phyloP scores from a whole-genome alignment of 495 filamentous ascomycete genomes.

The Neurospora sp. region DNA sequence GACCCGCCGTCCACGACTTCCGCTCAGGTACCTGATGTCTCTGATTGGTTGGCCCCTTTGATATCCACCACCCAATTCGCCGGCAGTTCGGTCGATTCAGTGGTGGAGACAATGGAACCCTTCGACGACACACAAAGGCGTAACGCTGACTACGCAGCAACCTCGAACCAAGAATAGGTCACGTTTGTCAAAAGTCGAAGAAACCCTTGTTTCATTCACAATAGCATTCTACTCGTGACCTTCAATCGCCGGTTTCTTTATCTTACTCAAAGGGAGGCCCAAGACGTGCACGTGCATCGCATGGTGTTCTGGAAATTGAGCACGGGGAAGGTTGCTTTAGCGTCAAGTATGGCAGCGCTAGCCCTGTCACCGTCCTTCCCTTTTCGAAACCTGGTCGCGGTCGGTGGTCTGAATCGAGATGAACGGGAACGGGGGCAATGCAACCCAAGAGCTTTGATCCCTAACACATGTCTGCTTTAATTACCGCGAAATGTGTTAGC shows the following conservation, averaged over 20 bases:
- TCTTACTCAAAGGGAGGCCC: background rate
- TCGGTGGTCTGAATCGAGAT: background rate
- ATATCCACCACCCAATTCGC: background rate
- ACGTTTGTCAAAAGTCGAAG: background rate
- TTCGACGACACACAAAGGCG: background rate
- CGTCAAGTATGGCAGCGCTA: background rate
- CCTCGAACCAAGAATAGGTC: background rate
- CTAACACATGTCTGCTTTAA: background rate
- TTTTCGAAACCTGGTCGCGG: background rate
- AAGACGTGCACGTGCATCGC: background rate
- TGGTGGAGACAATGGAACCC: background rate
- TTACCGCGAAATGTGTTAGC: background rate
- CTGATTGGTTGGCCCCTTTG: constrained; percentile 12
- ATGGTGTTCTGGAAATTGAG: background rate
- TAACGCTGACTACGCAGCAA: background rate
- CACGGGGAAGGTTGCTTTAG: background rate
- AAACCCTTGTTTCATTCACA: background rate
- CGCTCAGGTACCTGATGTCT: constrained; percentile 15
- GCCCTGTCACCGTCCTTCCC: background rate
- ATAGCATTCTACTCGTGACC: background rate
- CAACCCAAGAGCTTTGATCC: background rate
- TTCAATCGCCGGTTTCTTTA: background rate
- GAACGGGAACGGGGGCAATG: background rate
- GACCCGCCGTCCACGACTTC: constrained; percentile 10
- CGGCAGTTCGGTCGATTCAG: background rate